Percentiles rank a stretch among this genome's conserved stretches.
Evolutionary conservation across 768 basidiomycete species (phyloP).

Genomic region (Steccherinum ochraceum): DNA sequence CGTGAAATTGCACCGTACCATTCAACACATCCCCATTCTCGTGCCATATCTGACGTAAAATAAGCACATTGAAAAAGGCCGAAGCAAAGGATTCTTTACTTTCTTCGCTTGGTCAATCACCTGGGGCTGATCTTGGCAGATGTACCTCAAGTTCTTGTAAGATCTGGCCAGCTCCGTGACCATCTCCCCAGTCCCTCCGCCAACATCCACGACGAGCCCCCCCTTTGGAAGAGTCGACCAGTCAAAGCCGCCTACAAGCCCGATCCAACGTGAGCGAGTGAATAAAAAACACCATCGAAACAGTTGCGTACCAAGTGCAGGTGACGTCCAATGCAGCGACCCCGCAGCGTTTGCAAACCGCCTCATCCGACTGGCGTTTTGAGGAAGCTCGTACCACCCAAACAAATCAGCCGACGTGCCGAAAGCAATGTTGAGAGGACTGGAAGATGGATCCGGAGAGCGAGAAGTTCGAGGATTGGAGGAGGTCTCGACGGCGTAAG

Average conservation of each 20-base stretch:
- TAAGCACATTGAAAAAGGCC: too few relatives aligned
- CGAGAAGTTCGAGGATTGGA: constrained; percentile 14
- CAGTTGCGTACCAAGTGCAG: background rate
- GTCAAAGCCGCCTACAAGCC: constrained; percentile 24
- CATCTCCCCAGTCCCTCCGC: constrained; percentile 24
- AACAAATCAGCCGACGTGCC: constrained; percentile 9
- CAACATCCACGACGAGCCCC: constrained; percentile 27
- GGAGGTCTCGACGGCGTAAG: constrained; percentile 14
- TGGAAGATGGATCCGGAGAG: constrained; percentile 11
- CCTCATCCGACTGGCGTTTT: constrained; percentile 6
- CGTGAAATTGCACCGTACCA: constrained; percentile 1
- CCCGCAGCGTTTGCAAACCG: constrained; percentile 7
- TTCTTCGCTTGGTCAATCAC: too few relatives aligned
- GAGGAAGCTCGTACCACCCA: constrained; percentile 7
- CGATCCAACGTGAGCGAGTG: too few relatives aligned
- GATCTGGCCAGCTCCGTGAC: constrained; percentile 16
- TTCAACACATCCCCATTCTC: background rate
- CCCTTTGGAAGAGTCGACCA: constrained; percentile 18
- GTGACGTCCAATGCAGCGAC: constrained; percentile 7
- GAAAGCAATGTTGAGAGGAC: constrained; percentile 12
- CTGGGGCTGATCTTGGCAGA: constrained; percentile 25
- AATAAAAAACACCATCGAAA: too few relatives aligned
- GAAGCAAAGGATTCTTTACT: too few relatives aligned
- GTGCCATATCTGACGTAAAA: constrained; percentile 6
- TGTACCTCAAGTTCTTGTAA: constrained; percentile 18